Evolutionary conservation across 768 basidiomycete species (phyloP).

Genomic region (Hygrophoropsis aurantiaca): DNA sequence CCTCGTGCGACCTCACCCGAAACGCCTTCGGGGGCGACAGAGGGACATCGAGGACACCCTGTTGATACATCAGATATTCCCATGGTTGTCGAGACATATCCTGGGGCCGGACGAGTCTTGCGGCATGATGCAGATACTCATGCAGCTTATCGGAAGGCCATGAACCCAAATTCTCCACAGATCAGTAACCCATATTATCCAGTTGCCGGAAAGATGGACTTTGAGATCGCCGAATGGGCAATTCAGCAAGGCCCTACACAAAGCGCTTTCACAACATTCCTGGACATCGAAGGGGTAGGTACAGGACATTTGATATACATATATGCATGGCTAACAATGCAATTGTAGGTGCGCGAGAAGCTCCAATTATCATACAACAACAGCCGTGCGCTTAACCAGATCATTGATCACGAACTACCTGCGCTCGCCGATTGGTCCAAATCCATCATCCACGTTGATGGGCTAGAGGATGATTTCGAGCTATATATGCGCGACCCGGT

Average conservation of each 20-base stretch:
- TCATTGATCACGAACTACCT: background rate
- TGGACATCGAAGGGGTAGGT: too few relatives aligned
- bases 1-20: too few relatives aligned
- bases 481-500: constrained; percentile 8
- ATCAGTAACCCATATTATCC: background rate
- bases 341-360: background rate
- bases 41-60: too few relatives aligned
- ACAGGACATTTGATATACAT: too few relatives aligned
- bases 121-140: background rate
- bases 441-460: background rate
- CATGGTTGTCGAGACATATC: background rate
- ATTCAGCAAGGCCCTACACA: too few relatives aligned
- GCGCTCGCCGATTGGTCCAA: background rate
- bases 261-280: too few relatives aligned
- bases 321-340: background rate
- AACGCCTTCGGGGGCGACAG: too few relatives aligned
- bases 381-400: background rate
- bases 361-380: background rate
- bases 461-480: background rate
- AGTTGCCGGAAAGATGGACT: too few relatives aligned
- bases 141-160: background rate
- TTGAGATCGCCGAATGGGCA: too few relatives aligned
- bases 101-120: background rate
- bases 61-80: too few relatives aligned
- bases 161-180: background rate